These are phyloP conservation scores for Aegle marmelos DNA, from an alignment of 345 rosid genomes.

Conservation along the genomic window DNA sequence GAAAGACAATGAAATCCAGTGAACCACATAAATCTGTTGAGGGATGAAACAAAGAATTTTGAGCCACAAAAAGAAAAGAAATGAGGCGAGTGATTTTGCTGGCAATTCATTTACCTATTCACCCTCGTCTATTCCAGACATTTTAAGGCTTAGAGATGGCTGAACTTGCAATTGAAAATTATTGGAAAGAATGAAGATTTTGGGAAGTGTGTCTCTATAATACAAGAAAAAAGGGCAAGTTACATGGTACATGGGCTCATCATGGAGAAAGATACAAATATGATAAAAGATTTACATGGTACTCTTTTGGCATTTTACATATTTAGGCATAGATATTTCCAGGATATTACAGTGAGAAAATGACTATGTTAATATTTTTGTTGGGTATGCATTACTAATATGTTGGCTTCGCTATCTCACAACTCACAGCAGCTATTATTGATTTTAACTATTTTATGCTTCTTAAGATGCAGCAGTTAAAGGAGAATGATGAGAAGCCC, in stretches of 20 bases:
- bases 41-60: not conserved
- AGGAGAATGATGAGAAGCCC: constrained; percentile 23
- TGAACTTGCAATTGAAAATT: not conserved
- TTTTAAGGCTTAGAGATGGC: too few relatives aligned
- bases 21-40: not conserved
- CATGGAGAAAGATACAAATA: not conserved
- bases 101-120: not conserved
- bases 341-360: not conserved
- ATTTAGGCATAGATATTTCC: not conserved
- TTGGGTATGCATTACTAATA: not conserved
- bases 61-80: not conserved
- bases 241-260: not conserved
- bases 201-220: not conserved
- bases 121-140: not conserved
- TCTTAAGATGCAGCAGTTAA: constrained; percentile 29
- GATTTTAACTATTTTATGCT: too few relatives aligned
- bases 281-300: not conserved
- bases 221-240: not conserved
- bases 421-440: not conserved
- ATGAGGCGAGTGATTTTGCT: not conserved
- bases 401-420: not conserved
- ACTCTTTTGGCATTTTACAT: not conserved
- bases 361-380: not conserved
- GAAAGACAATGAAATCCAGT: not conserved
- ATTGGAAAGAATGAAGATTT: not conserved